These are phyloP conservation scores for Novymonas esmeraldas DNA, from an alignment of 208 protist species.

Conservation along the genomic window DNA sequence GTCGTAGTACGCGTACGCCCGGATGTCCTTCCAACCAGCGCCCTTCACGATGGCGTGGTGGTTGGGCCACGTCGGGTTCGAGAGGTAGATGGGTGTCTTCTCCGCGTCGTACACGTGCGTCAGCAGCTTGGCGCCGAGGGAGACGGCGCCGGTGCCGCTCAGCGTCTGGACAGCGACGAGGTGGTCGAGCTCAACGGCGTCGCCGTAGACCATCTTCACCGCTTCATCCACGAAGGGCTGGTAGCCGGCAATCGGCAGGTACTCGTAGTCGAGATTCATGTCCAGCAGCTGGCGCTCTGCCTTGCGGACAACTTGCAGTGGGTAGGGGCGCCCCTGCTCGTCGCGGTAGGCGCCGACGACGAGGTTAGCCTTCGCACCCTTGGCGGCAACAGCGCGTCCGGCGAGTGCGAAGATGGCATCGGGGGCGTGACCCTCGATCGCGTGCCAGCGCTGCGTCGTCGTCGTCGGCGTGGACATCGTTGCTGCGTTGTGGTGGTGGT, in stretches of 20 bases:
- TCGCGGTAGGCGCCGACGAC: slow-evolving; percentile 98
- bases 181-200: slow-evolving; percentile 44
- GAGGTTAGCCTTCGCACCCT: slow-evolving; percentile 95
- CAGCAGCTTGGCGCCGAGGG: slow-evolving; percentile 72
- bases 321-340: slow-evolving; percentile 93
- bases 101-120: slow-evolving; percentile 30
- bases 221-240: slow-evolving; percentile 81
- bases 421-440: slow-evolving; percentile 31
- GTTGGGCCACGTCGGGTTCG: slow-evolving; percentile 90
- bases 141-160: slow-evolving; percentile 91
- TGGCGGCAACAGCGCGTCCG: slow-evolving; percentile 39
- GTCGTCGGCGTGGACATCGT: slow-evolving; percentile 16
- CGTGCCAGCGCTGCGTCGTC: slow-evolving; percentile 26
- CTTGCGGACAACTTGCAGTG: slow-evolving; percentile 92
- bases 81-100: slow-evolving; percentile 70
- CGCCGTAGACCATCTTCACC: slow-evolving; percentile 91
- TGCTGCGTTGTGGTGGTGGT: not conserved
- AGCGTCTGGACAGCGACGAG: slow-evolving; percentile 85
- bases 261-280: slow-evolving; percentile 95
- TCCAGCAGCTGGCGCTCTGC: slow-evolving; percentile 76
- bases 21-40: slow-evolving; percentile 63
- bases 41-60: slow-evolving; percentile 70
- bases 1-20: slow-evolving; percentile 87
- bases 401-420: slow-evolving; percentile 66
- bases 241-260: slow-evolving; percentile 95